Evolutionary conservation across 2,329 filamentous ascomycete genomes (phyloP).

Genomic region (Macroventuria anomochaeta): DNA sequence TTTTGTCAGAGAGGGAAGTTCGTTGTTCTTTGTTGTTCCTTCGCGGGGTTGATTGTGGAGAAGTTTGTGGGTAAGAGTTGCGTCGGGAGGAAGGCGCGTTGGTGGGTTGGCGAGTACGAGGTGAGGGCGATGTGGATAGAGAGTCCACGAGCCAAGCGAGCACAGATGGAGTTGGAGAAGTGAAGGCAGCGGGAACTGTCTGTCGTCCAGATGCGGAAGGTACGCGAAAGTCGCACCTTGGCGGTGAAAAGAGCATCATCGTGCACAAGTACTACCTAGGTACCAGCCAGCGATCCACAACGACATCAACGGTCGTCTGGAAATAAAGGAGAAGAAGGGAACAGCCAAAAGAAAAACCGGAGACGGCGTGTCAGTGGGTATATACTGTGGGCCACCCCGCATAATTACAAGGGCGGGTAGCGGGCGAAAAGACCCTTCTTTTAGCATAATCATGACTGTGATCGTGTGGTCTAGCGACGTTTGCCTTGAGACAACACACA

Average conservation of each 20-base stretch:
- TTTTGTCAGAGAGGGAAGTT: slow-evolving; percentile 11
- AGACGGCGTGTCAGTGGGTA: slow-evolving; percentile 20
- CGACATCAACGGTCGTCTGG: slow-evolving; percentile 7
- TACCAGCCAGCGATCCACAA: slow-evolving; percentile 14
- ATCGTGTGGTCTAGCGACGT: slow-evolving; percentile 29
- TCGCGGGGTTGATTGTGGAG: slow-evolving; percentile 8
- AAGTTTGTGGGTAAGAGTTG: slow-evolving; percentile 11
- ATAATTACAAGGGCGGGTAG: slow-evolving; percentile 23
- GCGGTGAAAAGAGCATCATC: slow-evolving; percentile 36
- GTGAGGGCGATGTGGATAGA: slow-evolving; percentile 26
- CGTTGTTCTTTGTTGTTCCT: slow-evolving; percentile 5
- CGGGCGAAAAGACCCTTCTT: slow-evolving; percentile 23
- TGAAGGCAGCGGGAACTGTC: slow-evolving; percentile 16
- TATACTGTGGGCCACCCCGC: slow-evolving; percentile 24
- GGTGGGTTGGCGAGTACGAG: slow-evolving; percentile 16
- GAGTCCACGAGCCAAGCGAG: slow-evolving; percentile 26
- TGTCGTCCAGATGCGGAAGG: slow-evolving; percentile 16
- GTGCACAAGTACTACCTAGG: slow-evolving; percentile 24
- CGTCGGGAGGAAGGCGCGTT: slow-evolving; percentile 13
- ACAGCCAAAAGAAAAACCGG: slow-evolving; percentile 16
- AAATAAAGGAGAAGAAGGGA: slow-evolving; percentile 18
- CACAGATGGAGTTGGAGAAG: slow-evolving; percentile 21
- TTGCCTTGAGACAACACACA: slow-evolving; percentile 19
- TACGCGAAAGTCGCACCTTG: slow-evolving; percentile 27
- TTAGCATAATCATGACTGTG: slow-evolving; percentile 29